Base-by-base conservation (phyloP, 176 grass and related monocot genomes). In the Hordeum marinum region DNA sequence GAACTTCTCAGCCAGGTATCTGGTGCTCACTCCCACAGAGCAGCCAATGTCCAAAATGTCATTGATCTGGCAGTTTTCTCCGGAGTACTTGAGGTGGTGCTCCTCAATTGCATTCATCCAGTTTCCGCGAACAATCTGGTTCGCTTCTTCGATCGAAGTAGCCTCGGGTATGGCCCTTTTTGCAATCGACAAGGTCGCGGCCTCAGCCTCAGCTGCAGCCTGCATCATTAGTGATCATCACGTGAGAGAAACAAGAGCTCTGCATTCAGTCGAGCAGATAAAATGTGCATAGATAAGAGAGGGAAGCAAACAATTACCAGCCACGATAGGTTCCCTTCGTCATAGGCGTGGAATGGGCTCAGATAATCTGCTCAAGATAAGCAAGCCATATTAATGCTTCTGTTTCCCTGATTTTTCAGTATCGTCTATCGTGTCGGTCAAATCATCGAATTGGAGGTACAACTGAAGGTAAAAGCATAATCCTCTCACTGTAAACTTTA, bases 251-350 rank as follows among this genome's bases (percentile, higher is more conserved):
- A 85, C 62, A 62, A 43, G 26, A 79, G 18, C 23, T 9, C 52
- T 36, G 37, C 68, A 45, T 29, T 31, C 7, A 32, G 64, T 35
- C 18, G 15, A 76, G 57, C 26, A 27, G 11, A 36, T 48, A 34
- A 23, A 52, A n/a, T 69, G 0, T 45, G 11, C 8, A 43, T 7
- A 82, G 20, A 10, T 32, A 18, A 27, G 7, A 68, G n/a, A 6
- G 27, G 26, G 27, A n/a, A 58, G 32, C 42, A 67, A 37, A 10
- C 14, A 31, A 55, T 79, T 94, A 97, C 94, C 94, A 97, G 86
- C 94, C 92, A 97, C n/a, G 94, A 97, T 68, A 94, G 85, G 69
- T 97, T 97, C 29, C 92, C 94, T 75, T 97, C 94, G 72, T 97
- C 94, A 39, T 97, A 94, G 9, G 94, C 90, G 46, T 97, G 92